Evolutionary conservation across 805 yeast species (phyloP).

Genomic region (Barnettozyma botsteinii): DNA sequence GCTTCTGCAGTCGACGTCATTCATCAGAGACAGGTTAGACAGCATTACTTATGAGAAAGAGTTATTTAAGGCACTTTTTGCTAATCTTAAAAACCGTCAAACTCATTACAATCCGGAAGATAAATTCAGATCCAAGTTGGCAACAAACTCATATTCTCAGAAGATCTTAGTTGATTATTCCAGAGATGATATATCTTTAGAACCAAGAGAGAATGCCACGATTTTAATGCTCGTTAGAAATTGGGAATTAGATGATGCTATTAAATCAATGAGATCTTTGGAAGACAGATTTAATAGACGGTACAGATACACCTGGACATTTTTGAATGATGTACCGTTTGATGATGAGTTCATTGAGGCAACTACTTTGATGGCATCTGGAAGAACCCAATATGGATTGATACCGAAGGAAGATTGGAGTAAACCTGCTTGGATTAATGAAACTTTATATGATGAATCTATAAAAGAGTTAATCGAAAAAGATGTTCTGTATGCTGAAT

Average conservation of each 20-base stretch:
- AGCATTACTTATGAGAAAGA: constrained; percentile 15
- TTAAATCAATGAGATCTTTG: constrained; percentile 67
- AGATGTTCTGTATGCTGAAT: constrained; percentile 58
- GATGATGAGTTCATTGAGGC: constrained; percentile 54
- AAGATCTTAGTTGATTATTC: constrained; percentile 24
- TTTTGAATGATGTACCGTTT: constrained; percentile 70
- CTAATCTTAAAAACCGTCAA: constrained; percentile 16
- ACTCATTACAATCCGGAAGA: constrained; percentile 14
- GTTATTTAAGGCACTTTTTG: constrained; percentile 21
- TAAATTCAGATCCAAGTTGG: constrained; percentile 28
- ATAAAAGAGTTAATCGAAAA: constrained; percentile 39
- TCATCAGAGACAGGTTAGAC: constrained; percentile 18
- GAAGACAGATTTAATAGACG: constrained; percentile 69
- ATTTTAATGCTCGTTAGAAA: constrained; percentile 84
- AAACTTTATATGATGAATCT: constrained; percentile 43
- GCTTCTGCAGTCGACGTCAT: constrained; percentile 16
- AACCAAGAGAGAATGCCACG: constrained; percentile 70
- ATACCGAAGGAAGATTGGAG: constrained; percentile 73
- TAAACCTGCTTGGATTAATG: constrained; percentile 65
- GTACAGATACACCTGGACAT: constrained; percentile 73
- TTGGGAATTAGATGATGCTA: constrained; percentile 68
- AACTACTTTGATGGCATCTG: constrained; percentile 55
- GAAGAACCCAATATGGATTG: constrained; percentile 60
- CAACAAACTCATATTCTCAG: constrained; percentile 34
- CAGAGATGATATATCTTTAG: constrained; percentile 34